Base-by-base conservation (phyloP, 352 stramenopile genomes). In the Globisporangium cystogenes region DNA sequence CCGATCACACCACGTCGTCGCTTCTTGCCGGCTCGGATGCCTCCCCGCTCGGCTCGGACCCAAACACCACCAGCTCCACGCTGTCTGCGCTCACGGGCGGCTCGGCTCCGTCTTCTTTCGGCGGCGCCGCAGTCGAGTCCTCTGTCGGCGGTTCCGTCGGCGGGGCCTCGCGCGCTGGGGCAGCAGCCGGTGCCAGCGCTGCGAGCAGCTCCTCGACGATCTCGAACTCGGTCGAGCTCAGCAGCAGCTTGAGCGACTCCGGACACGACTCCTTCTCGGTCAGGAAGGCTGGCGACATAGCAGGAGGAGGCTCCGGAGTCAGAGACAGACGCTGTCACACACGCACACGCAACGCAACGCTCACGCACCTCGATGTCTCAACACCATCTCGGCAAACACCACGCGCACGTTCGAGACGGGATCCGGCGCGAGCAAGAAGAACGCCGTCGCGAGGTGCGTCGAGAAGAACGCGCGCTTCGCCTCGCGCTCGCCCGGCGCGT, bases 371-470 rank as follows among this genome's bases (percentile, higher is more conserved):
- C 72, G 73, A 60, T 90, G 62, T 46, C 64, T 51, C 42, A 86
- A 33, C 24, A 79, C 44, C 23, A 70, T 68, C 39, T 79, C 67
- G 1, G 63, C 76, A 54, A 86, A 82, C 40, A 90, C 61, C 15
- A 83, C 53, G 16, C 82, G 79, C 5, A 93, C 82, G 47, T 93
- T 93, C 14, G 74, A 87, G 27, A 93, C 82, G 3, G 61, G 56
- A 62, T 93, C 82, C 18, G 64, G 43, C 5, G 69, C 72, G n/a
- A 90, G 51, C 20, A 63, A 59, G 44, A 90, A 89, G 59, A 90
- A 88, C 29, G 65, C 59, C 0, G 50, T 12, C 10, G 65, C 65
- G 24, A 93, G 59, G 27, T 76, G 67, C 5, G 54, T 67, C 16
- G 63, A 62, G 59, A 90, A 93, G 29, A 90, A 75, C 26, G 61